Evolutionary conservation across 495 filamentous ascomycete genomes (phyloP), one percentile per base, ranked within the genome.

Genomic region (Trichoderma reesei): DNA sequence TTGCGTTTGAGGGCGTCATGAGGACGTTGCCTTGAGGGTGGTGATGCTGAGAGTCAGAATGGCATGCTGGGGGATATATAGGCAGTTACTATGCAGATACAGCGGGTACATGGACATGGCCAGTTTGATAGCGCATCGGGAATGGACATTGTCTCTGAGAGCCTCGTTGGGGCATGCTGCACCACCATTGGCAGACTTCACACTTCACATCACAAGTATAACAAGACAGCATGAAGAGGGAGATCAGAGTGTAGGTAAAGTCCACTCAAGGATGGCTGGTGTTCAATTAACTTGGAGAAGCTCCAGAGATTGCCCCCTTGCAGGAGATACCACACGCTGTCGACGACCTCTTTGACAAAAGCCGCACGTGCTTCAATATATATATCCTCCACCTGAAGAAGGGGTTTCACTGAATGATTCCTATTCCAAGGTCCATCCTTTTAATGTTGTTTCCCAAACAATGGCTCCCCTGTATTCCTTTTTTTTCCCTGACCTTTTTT

Each of bases 1-100:
- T 96, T 64, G 93, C 89, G 41, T 97, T 96, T 80, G 93, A 98
- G 75, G 90, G 85, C 9, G 90, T 88, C 62, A 95, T 97, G 92
- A 83, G 92, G 68, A 76, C 78, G 59, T 77, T 96, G 73, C 88
- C 89, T 4, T 38, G 34, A 42, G 9, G 33, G 31, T 8, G 59
- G 59, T 18, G 33, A 38, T 37, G 59, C 13, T 31, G n/a, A n/a
- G n/a, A n/a, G n/a, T n/a, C n/a, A n/a, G n/a, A n/a, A n/a, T n/a
- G n/a, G 16, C 44, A 18, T 18, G 44, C 20, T 48, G 16, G 8
- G 3, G n/a, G 8, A 16, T 48, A 10, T n/a, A 8, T n/a, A 48
- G 20, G 3, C n/a, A 18, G n/a, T 48, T 16, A n/a, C 16, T 20
- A 26, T 48, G 16, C 16, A 48, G n/a, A 48, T 8, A 18, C 44